phyloP scores from a whole-genome alignment of 1,284 basidiomycete species.

The Inonotus hispidus region DNA sequence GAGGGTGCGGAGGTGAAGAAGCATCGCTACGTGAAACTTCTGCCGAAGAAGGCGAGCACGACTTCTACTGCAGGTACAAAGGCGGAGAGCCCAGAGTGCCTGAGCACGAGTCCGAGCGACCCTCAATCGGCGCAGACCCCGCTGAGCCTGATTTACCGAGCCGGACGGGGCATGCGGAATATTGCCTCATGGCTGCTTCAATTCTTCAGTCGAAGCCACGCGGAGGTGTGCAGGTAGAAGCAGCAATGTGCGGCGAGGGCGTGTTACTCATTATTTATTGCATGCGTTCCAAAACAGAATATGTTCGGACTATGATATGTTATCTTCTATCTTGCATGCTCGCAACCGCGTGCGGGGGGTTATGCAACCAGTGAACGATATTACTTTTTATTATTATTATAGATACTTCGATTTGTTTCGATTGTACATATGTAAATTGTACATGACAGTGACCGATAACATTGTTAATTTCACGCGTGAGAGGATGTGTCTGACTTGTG shows the following conservation, averaged over 20 bases:
- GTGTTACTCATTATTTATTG: background rate
- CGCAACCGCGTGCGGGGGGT: background rate
- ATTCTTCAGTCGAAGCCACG: background rate
- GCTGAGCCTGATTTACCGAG: background rate
- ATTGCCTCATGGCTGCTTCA: background rate
- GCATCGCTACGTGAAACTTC: constrained; percentile 17
- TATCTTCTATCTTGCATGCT: background rate
- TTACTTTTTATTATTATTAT: constrained; percentile 3
- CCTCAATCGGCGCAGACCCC: background rate
- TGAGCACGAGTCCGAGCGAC: background rate
- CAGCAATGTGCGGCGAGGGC: background rate
- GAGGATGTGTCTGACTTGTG: background rate
- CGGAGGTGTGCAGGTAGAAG: background rate
- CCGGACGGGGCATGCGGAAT: background rate
- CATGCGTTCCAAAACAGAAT: background rate
- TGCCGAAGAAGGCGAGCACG: constrained; percentile 12
- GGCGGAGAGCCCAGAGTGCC: background rate
- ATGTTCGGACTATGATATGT: background rate
- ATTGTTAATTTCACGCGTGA: background rate
- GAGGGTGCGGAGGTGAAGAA: constrained; percentile 18
- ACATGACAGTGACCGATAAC: background rate
- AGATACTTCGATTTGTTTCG: background rate
- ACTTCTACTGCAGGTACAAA: background rate
- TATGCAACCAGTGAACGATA: background rate
- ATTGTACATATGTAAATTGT: background rate